Conservation (phyloP, 495 filamentous ascomycete genomes). For the Aspergillus bridgeri region DNA sequence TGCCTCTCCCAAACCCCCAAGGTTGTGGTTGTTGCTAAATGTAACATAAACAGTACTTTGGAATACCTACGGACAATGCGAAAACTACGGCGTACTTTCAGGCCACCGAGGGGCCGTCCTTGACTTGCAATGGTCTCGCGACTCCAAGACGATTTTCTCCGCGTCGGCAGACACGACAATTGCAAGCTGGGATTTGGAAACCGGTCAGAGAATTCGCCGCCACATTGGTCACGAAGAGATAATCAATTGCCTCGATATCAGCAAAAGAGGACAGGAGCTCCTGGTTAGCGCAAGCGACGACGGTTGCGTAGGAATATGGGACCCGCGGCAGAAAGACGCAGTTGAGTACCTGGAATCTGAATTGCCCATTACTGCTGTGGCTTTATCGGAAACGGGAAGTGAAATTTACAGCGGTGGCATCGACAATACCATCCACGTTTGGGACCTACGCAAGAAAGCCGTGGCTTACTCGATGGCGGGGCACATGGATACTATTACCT, state of each 20-base stretch:
- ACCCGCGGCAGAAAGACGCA: conserved; percentile 86
- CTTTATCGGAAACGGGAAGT: conserved; percentile 86
- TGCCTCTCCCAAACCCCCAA: background rate
- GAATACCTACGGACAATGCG: conserved; percentile 86
- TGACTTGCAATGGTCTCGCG: conserved; percentile 94
- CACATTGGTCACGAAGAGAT: conserved; percentile 93
- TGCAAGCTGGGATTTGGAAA: conserved; percentile 92
- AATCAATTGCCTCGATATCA: conserved; percentile 85
- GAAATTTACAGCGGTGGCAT: conserved; percentile 95
- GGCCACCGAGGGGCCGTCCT: conserved; percentile 89
- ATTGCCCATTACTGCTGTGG: conserved; percentile 88
- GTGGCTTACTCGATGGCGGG: conserved; percentile 84
- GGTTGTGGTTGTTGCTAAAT: conserved; percentile 17
- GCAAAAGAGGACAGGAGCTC: conserved; percentile 82
- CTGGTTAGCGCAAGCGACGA: conserved; percentile 89
- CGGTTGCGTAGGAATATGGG: conserved; percentile 93
- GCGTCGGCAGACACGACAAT: conserved; percentile 90
- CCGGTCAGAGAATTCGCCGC: conserved; percentile 79
- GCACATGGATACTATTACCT: conserved; percentile 89
- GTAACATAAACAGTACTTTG: conserved; percentile 65
- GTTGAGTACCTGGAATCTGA: conserved; percentile 86
- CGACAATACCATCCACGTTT: conserved; percentile 95
- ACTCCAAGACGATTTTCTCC: conserved; percentile 86
- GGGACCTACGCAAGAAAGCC: conserved; percentile 89
- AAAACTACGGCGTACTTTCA: conserved; percentile 83